A percentile compares a stretch with the other conserved stretches of the same genome.
Evolutionary conservation across 192 early-diverging fungal species (phyloP).

Genomic region (Geranomyces michiganensis): DNA sequence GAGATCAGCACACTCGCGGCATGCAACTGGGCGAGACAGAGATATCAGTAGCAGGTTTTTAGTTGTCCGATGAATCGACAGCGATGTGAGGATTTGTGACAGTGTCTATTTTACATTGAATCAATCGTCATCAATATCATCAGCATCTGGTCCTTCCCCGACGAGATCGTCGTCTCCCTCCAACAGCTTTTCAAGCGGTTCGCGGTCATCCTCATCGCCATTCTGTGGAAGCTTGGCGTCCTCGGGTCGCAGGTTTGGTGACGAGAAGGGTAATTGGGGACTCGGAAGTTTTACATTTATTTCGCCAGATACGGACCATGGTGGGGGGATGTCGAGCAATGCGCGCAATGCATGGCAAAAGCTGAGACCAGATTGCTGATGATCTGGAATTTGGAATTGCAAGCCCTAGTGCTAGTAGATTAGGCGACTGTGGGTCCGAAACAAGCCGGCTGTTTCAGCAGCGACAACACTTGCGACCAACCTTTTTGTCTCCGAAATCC

Average conservation of each 20-base stretch:
- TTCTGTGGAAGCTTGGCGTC: not conserved
- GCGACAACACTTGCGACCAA: not conserved
- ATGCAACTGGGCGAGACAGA: no score
- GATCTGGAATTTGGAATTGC: slow-evolving; percentile 49
- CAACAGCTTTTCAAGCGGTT: not conserved
- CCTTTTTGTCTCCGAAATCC: slow-evolving; percentile 52
- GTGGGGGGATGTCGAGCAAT: slow-evolving; percentile 26
- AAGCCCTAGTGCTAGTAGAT: slow-evolving; percentile 33
- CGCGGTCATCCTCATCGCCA: not conserved
- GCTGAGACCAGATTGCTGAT: slow-evolving; percentile 45
- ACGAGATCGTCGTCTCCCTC: not conserved
- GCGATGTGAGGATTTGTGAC: no score
- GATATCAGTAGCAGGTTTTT: no score
- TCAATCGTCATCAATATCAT: slow-evolving; percentile 2
- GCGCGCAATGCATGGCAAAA: slow-evolving; percentile 42
- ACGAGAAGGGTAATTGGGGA: not conserved
- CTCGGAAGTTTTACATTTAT: not conserved
- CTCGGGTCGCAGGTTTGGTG: not conserved
- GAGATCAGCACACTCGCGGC: no score
- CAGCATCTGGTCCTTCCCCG: not conserved
- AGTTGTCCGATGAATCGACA: no score
- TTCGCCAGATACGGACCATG: not conserved
- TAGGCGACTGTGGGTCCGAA: not conserved
- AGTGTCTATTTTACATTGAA: no score
- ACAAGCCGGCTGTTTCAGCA: not conserved